Conservation (phyloP, 129 eudicot genomes). For the Dittrichia graveolens region DNA sequence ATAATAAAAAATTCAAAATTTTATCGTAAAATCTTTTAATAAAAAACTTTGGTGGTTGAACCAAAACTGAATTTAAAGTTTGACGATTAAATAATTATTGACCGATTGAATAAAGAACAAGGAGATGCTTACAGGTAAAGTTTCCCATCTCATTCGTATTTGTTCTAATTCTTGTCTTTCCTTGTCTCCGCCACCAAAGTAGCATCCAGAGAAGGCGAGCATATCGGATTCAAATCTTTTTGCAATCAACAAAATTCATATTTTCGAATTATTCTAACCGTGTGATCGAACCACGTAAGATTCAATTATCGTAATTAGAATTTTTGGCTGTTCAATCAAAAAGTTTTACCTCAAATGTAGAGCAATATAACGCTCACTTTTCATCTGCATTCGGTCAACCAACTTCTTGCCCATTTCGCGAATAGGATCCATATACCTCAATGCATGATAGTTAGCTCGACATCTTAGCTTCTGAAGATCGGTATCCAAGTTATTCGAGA, state of each 20-base stretch:
- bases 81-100: no score
- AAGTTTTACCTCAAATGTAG: constrained; percentile 64
- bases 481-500: constrained; percentile 50
- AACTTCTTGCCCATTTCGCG: constrained; percentile 60
- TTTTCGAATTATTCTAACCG: not conserved
- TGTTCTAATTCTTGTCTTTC: constrained; percentile 53
- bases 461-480: constrained; percentile 77
- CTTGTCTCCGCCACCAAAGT: constrained; percentile 74
- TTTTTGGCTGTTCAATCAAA: not conserved
- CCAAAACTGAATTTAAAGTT: no score
- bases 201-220: constrained; percentile 86
- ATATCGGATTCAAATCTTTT: constrained; percentile 70
- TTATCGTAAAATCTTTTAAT: no score
- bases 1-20: no score
- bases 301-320: not conserved
- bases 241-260: not conserved
- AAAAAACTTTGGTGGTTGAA: no score
- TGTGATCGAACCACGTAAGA: not conserved
- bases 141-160: constrained; percentile 72
- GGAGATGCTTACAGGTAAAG: constrained; percentile 54
- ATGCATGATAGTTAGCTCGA: constrained; percentile 71
- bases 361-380: constrained; percentile 57
- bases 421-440: constrained; percentile 58
- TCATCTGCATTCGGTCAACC: constrained; percentile 68
- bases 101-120: not conserved